Evolutionary conservation across 441 rosid genomes (phyloP), one percentile per base, ranked within the genome.

Genomic region (Erysimum cheiri): DNA sequence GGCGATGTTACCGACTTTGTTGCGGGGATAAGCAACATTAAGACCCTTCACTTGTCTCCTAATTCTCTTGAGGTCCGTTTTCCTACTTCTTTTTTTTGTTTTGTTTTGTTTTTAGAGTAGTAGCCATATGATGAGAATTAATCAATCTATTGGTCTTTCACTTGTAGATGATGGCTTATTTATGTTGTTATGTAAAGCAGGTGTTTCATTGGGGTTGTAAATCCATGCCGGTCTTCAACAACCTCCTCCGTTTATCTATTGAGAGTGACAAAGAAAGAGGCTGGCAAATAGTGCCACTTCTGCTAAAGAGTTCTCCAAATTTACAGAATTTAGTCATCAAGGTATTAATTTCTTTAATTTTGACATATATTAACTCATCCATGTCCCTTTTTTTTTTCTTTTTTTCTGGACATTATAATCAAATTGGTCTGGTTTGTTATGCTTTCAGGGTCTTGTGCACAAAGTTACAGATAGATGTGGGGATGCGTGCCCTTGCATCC

Each of bases 391-490:
- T n/a, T n/a, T n/a, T n/a, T n/a, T n/a, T 19, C 22, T 19, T 19
- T 19, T 19, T 19, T 19, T 19, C 1, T 19, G 22, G 1, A 1
- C 1, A 0, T 1, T 19, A 19, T 19, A 19, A 19, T 19, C 1
- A 19, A 19, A 19, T 19, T 19, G 22, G 22, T 19, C 22, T 19
- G 22, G 22, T 47, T 58, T 41, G 26, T 33, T 58, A 22, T 22
- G 17, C 14, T 57, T 37, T 37, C 47, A 58, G 64, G 64, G 49
- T 39, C 64, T 59, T 39, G 22, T 6, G 64, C 48, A 59, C 33
- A 13, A 1, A 59, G 33, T 39, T 28, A 52, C 57, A 28, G 3
- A 13, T 2, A 31, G 22, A 44, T 46, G 55, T 10, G 67, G 54
- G 19, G 54, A 60, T 4, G 50, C 24, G 0, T 60, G 50, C 54